phyloP scores from a whole-genome alignment of 768 basidiomycete species.

The Austroboletus eburneus region DNA sequence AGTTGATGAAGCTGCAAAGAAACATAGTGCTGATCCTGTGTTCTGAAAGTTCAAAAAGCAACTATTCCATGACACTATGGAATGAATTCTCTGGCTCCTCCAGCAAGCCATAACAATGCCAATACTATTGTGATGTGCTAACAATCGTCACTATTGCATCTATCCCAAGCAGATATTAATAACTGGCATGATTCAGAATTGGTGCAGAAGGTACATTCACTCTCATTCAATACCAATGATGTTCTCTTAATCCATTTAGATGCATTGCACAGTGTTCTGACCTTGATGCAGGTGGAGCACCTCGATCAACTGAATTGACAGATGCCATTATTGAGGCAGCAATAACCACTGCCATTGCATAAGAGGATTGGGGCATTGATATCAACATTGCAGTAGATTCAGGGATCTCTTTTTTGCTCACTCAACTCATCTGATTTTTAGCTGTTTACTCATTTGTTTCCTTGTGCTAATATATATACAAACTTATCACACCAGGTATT shows the following conservation, averaged over 20 bases:
- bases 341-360: no score
- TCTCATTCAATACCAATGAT: no score
- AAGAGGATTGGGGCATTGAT: conserved; percentile 23
- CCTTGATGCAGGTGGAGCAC: not conserved
- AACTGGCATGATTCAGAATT: not conserved
- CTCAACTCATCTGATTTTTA: conserved; percentile 1
- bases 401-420: not conserved
- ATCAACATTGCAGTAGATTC: conserved; percentile 24
- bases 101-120: conserved; percentile 26
- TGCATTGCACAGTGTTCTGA: not conserved
- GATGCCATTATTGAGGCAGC: no score
- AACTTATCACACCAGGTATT: conserved; percentile 10
- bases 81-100: not conserved
- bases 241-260: not conserved
- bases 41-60: conserved; percentile 22
- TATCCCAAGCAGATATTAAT: conserved; percentile 31
- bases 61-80: conserved; percentile 27
- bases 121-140: conserved; percentile 20
- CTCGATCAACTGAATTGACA: not conserved
- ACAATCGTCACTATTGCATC: conserved; percentile 27
- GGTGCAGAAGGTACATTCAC: conserved; percentile 2
- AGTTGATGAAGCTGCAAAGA: conserved; percentile 6
- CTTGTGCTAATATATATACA: conserved; percentile 31
- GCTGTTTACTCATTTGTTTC: conserved; percentile 34
- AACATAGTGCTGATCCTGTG: conserved; percentile 17